A percentile compares a stretch with the other conserved stretches of the same genome.
phyloP scores from a whole-genome alignment of 495 filamentous ascomycete species.

The Xylaria venustula region DNA sequence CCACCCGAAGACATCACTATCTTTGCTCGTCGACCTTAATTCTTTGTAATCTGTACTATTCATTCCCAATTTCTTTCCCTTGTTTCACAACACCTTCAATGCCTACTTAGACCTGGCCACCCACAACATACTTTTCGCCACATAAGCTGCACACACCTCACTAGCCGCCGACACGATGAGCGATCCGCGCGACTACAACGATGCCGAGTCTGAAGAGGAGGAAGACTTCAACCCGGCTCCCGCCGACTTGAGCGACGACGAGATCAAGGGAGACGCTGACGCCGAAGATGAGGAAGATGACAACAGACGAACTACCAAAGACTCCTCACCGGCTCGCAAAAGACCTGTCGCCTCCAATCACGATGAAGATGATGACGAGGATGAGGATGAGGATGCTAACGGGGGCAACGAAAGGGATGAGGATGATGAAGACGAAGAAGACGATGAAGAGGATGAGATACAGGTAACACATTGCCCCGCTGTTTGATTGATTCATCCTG shows the following conservation, averaged over 20 bases:
- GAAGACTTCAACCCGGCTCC: constrained; percentile 78
- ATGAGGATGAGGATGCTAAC: constrained; percentile 44
- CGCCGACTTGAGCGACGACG: constrained; percentile 66
- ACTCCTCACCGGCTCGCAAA: constrained; percentile 21
- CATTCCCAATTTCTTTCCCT: not conserved
- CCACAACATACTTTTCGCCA: not conserved
- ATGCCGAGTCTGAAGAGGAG: constrained; percentile 67
- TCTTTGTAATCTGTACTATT: not conserved
- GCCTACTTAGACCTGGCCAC: too few relatives aligned
- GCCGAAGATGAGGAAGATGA: constrained; percentile 18
- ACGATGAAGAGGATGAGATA: constrained; percentile 60
- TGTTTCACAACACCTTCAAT: not conserved
- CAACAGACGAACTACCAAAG: constrained; percentile 21
- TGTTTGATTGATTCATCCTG: not conserved
- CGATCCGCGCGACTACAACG: constrained; percentile 31
- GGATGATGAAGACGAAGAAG: constrained; percentile 58
- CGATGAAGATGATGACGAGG: constrained; percentile 42
- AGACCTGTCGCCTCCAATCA: not conserved
- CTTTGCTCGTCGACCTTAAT: constrained; percentile 1
- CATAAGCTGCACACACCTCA: not conserved
- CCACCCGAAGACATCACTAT: not conserved
- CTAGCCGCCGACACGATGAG: constrained; percentile 52
- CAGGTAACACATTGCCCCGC: constrained; percentile 35
- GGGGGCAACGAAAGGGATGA: constrained; percentile 52
- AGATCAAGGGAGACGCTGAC: constrained; percentile 50